Evolutionary conservation across 129 eudicot species (phyloP), one percentile per base, ranked within the genome.

Genomic region (Gnaphalium uliginosum): DNA sequence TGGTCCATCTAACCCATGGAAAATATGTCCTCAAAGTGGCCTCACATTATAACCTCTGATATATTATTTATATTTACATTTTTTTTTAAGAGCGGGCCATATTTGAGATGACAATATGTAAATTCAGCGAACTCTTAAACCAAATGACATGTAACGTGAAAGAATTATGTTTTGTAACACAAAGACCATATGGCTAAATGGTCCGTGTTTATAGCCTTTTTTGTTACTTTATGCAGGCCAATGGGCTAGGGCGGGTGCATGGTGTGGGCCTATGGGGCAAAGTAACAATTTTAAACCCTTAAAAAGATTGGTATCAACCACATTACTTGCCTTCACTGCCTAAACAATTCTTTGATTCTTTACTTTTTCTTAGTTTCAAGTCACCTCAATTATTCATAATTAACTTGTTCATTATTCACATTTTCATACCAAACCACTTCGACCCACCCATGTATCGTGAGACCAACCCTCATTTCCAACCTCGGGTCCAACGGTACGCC

Each of bases 401-500:
- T n/a, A n/a, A 23, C 69, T 78, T 62, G 66, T 5, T 39, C 71
- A 63, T 71, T 61, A 53, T 56, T 60, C 76, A 26, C 79, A 69
- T 51, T 79, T 75, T 39, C n/a, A 11, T 22, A 71, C 19, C 24
- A 17, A 56, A 78, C 57, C 48, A 71, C 65, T 69, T 69, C 63
- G 15, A 60, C 51, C 37, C 61, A 65, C 74, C 64, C 64, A 92
- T 91, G 99, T 82, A 17, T 78, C 93, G 83, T 0, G 99, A 94
- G 35, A 82, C 85, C 73, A 94, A 94, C 76, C 99, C 99, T 37
- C 96, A 94, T 81, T 94, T 94, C 46, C 78, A 68, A 46, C 84
- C 96, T 4, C 76, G 75, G 11, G 33, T 60, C 18, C 84, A 58
- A 21, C 84, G 89, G 4, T 71, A 68, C 62, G 79, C 83, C 39